Evolutionary conservation across 2,329 filamentous ascomycete genomes (phyloP).

Genomic region (Aspergillus fumigatiaffinis): DNA sequence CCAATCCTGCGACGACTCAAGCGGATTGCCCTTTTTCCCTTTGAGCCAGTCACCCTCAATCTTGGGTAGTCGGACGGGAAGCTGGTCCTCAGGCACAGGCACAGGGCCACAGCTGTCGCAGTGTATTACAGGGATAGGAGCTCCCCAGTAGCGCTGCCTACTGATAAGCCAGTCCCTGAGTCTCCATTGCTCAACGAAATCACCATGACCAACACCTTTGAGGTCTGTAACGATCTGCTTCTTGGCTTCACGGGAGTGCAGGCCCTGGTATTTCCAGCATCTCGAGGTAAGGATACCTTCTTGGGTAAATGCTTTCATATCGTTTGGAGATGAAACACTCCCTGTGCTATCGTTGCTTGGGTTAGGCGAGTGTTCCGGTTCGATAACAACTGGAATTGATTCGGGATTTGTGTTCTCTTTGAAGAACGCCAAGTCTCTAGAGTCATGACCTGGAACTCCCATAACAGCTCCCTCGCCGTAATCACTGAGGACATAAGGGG

Average conservation of each 20-base stretch:
- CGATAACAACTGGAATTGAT: conserved; percentile 61
- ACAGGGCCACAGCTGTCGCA: conserved; percentile 73
- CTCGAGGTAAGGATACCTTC: conserved; percentile 65
- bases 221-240: conserved; percentile 55
- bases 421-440: conserved; percentile 77
- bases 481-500: conserved; percentile 78
- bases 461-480: conserved; percentile 87
- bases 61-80: conserved; percentile 71
- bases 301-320: conserved; percentile 55
- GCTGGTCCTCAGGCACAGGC: conserved; percentile 69
- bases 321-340: conserved; percentile 31
- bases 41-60: conserved; percentile 65
- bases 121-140: conserved; percentile 85
- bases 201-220: conserved; percentile 53
- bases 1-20: conserved; percentile 70
- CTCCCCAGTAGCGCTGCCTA: conserved; percentile 88
- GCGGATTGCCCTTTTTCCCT: conserved; percentile 69
- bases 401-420: conserved; percentile 60
- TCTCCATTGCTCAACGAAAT: conserved; percentile 68
- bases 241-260: conserved; percentile 60
- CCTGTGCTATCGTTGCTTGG: conserved; percentile 6
- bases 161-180: conserved; percentile 87
- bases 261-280: conserved; percentile 62
- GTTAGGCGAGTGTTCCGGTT: conserved; percentile 34
- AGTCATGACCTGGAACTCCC: conserved; percentile 85